Percentiles rank a stretch among this genome's conserved stretches.
Conservation (phyloP, 2,329 filamentous ascomycete genomes). For the Alternaria gansuensis region DNA sequence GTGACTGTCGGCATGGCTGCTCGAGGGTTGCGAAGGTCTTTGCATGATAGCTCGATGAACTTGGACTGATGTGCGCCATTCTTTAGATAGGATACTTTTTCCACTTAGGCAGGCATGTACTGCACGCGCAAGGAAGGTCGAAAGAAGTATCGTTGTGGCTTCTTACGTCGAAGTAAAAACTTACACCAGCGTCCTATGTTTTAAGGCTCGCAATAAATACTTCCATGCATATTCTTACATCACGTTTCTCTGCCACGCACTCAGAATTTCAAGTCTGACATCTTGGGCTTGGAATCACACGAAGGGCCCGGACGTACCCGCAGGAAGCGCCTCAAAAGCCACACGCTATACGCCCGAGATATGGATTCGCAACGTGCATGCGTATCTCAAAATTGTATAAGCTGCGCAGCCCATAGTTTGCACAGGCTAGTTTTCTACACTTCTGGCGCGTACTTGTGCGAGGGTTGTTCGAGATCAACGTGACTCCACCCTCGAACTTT, state of each 20-base stretch:
- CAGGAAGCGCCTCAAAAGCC: neutral
- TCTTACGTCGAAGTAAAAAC: neutral
- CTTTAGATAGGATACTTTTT: neutral
- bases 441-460: neutral
- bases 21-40: accelerated
- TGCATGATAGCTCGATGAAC: neutral
- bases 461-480: neutral
- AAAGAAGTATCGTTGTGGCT: neutral
- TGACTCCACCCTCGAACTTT: neutral
- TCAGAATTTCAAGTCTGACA: neutral
- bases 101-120: neutral
- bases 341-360: neutral
- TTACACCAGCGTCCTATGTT: neutral
- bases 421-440: neutral
- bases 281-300: neutral
- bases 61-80: neutral
- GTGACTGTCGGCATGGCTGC: neutral
- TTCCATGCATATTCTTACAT: neutral
- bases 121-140: neutral
- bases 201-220: neutral
- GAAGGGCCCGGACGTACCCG: neutral
- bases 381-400: neutral
- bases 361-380: neutral
- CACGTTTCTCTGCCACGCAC: neutral
- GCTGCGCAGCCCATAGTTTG: neutral